Evolutionary conservation across 176 grass and related monocot species (phyloP).

Genomic region (Echinochloa phyllopogon): DNA sequence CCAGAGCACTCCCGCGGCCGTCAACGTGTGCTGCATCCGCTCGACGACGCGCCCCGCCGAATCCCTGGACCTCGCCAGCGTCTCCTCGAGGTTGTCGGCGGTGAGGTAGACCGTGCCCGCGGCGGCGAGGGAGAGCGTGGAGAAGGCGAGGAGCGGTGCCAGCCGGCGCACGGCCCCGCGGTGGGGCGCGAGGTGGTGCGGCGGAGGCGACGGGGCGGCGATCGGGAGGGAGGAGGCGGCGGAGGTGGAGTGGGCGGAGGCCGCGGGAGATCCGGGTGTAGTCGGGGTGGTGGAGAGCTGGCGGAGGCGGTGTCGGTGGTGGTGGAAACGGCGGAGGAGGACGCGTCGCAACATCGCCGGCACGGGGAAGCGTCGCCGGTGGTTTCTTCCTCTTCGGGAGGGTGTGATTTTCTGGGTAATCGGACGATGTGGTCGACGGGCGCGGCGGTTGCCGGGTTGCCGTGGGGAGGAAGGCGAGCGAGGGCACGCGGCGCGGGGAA

Average conservation of each 20-base stretch:
- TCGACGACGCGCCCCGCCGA: slow-evolving; percentile 70
- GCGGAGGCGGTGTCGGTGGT: slow-evolving; percentile 31
- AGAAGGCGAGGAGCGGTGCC: slow-evolving; percentile 54
- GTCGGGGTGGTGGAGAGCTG: slow-evolving; percentile 32
- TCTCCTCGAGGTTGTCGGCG: slow-evolving; percentile 71
- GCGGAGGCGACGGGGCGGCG: slow-evolving; percentile 9
- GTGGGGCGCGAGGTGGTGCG: slow-evolving; percentile 59
- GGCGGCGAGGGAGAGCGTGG: slow-evolving; percentile 49
- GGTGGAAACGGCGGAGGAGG: slow-evolving; percentile 43
- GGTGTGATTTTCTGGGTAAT: not conserved
- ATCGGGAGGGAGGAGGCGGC: slow-evolving; percentile 30
- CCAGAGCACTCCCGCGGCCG: slow-evolving; percentile 75
- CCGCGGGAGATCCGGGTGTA: slow-evolving; percentile 3
- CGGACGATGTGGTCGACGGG: not conserved
- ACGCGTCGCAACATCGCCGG: slow-evolving; percentile 54
- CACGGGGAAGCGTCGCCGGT: not conserved
- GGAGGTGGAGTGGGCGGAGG: slow-evolving; percentile 31
- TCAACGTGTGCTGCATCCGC: slow-evolving; percentile 72
- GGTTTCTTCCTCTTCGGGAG: not conserved
- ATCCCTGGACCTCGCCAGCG: slow-evolving; percentile 64
- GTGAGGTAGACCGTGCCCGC: slow-evolving; percentile 41
- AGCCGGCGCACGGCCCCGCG: slow-evolving; percentile 46
- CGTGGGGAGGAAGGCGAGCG: slow-evolving; percentile 49
- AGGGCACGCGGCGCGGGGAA: slow-evolving; percentile 19
- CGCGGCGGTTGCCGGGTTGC: slow-evolving; percentile 42